Base-by-base conservation (phyloP, 2,329 filamentous ascomycete species). In the Akanthomyces muscarius region DNA sequence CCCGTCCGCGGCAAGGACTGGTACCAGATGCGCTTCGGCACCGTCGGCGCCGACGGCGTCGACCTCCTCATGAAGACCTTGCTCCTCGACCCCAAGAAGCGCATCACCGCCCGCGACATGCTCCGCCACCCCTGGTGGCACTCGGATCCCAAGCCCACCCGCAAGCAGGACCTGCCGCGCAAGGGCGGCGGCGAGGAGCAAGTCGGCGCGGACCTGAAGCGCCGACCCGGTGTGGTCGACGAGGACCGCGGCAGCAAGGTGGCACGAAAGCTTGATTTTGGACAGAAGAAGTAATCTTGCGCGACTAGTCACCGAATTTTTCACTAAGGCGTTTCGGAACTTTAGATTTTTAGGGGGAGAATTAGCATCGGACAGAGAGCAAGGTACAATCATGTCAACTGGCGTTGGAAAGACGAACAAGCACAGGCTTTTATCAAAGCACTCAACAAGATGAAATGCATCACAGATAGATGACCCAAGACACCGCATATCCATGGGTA, bases 61-160 rank as follows among this genome's bases (percentile, higher is more conserved):
- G 93, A 98, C 73, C 78, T 99, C 64, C 81, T 99, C 57, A 91
- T 95, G 81, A 86, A 86, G 68, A 96, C 96, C 77, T 81, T 97
- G 65, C 83, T 85, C 14, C 83, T 98, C 65, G 92, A 99, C 76
- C 95, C 95, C n/a, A 85, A 87, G 71, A 92, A 89, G 75, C 83
- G 95, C 64, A 88, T 91, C 69, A 91, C 88, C 0, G 91, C 93
- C 0, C 81, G 84, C 42, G 85, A 90, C 66, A 89, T 95, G 73
- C 82, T 99, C 62, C 82, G 87, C 73, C 93, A 98, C 74, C 79
- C 83, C 54, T 99, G 91, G 88, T 99, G 94, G 92, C 85, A 85
- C 47, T 85, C 84, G 28, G 89, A 95, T 42, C 95, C 95, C 0
- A 86, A 87, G 68, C 94, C 95, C 2, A 96, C 92, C 2, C 84